Base-by-base conservation (phyloP, 2,329 filamentous ascomycete species). In the Grosmannia penicillata region DNA sequence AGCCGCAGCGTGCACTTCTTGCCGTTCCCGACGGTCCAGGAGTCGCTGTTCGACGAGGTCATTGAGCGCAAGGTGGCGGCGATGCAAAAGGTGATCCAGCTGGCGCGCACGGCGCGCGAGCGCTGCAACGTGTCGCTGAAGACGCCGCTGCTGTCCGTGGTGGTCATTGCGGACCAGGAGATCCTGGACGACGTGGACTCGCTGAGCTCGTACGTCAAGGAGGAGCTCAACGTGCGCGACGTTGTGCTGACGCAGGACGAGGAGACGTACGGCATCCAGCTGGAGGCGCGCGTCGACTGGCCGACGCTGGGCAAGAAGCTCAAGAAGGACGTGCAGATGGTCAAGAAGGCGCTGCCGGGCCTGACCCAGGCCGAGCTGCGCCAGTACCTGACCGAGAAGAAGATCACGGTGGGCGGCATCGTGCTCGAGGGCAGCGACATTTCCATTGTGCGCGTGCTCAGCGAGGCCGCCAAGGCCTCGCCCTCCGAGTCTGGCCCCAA, bases 31-130 rank as follows among this genome's bases (percentile, higher is more conserved):
- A 80, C 86, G 46, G 86, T 95, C 2, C 75, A 85, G 43, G 70
- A 85, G 51, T 86, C 93, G 54, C 70, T 96, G 5, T 95, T 94
- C 53, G 81, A 96, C 54, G 71, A 75, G 36, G 79, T 75, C 18
- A 78, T 96, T 32, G 89, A 96, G 63, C 75, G 91, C 45, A 75
- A 82, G 47, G 86, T 96, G 11, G 70, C 73, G 45, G 77, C 86
- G 34, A 96, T 98, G 91, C 89, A 96, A 59, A 82, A 78, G 48
- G 86, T 96, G 53, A 95, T 98, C 56, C 86, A 96, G 53, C 71
- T 96, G 44, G 84, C 76, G 33, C 75, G 91, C 53, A 75, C 89
- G 37, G 87, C 84, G 36, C 74, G 91, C 56, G 91, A 96, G 58
- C 76, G 86, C 37, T 76, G 82, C 43, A 77, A 78, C 32, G 78